Percentiles rank a stretch among this genome's conserved stretches.
Evolutionary conservation across 306 rosid genomes (phyloP).

Genomic region (Casuarina cunninghamiana): DNA sequence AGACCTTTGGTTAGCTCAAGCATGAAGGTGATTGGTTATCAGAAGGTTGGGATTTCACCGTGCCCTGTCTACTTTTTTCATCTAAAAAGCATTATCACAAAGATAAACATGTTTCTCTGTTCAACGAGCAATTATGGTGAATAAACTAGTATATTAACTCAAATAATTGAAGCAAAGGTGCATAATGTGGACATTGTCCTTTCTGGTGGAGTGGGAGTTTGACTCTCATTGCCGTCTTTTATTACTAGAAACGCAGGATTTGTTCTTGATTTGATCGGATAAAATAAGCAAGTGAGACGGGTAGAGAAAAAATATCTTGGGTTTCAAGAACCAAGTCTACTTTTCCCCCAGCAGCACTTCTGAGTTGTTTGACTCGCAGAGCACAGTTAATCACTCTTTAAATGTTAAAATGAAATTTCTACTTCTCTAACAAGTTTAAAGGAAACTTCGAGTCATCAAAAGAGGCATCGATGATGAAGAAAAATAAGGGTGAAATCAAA

Average conservation of each 20-base stretch:
- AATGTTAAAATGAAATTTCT: neutral
- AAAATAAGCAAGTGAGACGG: conserved; percentile 20
- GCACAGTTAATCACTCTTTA: neutral
- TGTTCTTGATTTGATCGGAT: conserved; percentile 4
- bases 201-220: conserved; percentile 36
- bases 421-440: no score
- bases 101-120: conserved; percentile 6
- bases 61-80: neutral
- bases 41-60: neutral
- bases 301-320: conserved; percentile 19
- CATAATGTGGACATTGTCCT: conserved; percentile 14
- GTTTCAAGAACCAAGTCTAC: conserved; percentile 13
- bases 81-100: no score
- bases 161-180: conserved; percentile 24
- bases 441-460: neutral
- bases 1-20: neutral
- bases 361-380: neutral
- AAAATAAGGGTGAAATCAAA: neutral
- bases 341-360: neutral
- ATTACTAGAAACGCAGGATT: conserved; percentile 7
- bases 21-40: neutral
- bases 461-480: neutral
- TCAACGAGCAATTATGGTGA: conserved; percentile 25
- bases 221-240: conserved; percentile 27
- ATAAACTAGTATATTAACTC: conserved; percentile 30